Percentiles rank a stretch among this genome's conserved stretches.
Evolutionary conservation across 257 asterid species (phyloP).

Genomic region (Nemophila menziesii): DNA sequence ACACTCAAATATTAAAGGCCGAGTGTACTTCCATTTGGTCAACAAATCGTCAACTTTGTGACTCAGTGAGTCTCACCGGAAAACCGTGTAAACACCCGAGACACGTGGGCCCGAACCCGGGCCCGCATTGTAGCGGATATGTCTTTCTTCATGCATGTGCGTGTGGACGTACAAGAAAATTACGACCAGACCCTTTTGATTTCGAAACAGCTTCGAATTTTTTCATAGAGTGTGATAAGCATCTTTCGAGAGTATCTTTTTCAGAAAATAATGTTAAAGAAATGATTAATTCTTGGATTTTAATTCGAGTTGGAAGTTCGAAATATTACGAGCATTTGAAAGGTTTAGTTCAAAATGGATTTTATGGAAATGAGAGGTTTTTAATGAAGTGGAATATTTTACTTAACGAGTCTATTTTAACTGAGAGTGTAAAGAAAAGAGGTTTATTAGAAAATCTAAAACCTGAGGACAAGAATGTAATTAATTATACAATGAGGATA

Average conservation of each 20-base stretch:
- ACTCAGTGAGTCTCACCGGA: conserved; percentile 91
- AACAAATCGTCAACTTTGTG: conserved; percentile 86
- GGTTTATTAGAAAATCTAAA: conserved; percentile 28
- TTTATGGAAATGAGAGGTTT: conserved; percentile 59
- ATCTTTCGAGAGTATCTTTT: conserved; percentile 52
- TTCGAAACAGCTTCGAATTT: conserved; percentile 51
- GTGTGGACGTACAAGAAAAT: conserved; percentile 91
- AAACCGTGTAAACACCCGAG: conserved; percentile 85
- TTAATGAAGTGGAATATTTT: conserved; percentile 58
- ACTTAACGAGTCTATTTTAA: conserved; percentile 25
- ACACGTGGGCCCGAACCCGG: conserved; percentile 31
- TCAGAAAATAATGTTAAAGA: conserved; percentile 39
- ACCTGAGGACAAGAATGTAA: conserved; percentile 25
- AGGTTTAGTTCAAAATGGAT: conserved; percentile 92
- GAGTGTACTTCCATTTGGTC: conserved; percentile 82
- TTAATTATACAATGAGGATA: conserved; percentile 55
- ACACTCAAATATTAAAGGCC: conserved; percentile 48
- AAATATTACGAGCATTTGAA: conserved; percentile 67
- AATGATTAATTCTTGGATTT: conserved; percentile 60
- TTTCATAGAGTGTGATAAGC: conserved; percentile 81
- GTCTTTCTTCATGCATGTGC: conserved; percentile 98
- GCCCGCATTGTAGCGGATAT: conserved; percentile 64
- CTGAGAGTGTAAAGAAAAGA: conserved; percentile 22
- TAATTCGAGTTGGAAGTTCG: conserved; percentile 81
- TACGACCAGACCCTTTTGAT: conserved; percentile 83